phyloP scores from a whole-genome alignment of 1,139 yeast genomes.

The Geotrichum reessii region DNA sequence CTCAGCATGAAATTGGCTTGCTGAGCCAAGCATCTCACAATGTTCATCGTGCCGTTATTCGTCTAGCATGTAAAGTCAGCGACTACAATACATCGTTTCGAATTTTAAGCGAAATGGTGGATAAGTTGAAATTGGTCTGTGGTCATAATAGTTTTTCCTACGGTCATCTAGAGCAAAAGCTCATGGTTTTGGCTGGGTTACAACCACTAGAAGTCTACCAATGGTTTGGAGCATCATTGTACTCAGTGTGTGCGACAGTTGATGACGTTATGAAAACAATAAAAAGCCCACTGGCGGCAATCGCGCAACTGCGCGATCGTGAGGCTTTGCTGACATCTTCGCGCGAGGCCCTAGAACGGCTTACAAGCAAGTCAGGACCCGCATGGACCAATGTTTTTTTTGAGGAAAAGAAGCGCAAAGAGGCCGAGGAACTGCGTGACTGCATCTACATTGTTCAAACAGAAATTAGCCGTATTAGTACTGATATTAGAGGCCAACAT shows the following conservation, averaged over 20 bases:
- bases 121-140: slow-evolving; percentile 13
- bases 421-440: slow-evolving; percentile 31
- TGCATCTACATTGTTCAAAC: slow-evolving; percentile 30
- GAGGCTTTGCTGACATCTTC: not conserved
- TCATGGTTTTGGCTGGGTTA: not conserved
- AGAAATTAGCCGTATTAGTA: slow-evolving; percentile 31
- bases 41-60: slow-evolving; percentile 20
- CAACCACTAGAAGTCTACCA: slow-evolving; percentile 6
- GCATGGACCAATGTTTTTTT: slow-evolving; percentile 37
- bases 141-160: not conserved
- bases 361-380: slow-evolving; percentile 23
- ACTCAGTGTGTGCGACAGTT: slow-evolving; percentile 7
- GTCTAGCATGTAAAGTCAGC: slow-evolving; percentile 22
- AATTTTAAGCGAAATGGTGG: slow-evolving; percentile 23
- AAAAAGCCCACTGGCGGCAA: slow-evolving; percentile 4
- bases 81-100: slow-evolving; percentile 25
- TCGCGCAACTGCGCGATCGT: slow-evolving; percentile 3
- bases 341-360: slow-evolving; percentile 28
- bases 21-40: slow-evolving; percentile 20
- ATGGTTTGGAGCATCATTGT: slow-evolving; percentile 7
- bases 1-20: slow-evolving; percentile 23
- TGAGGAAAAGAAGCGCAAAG: slow-evolving; percentile 36
- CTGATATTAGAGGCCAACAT: slow-evolving; percentile 34
- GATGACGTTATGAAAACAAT: slow-evolving; percentile 9
- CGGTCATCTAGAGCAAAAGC: slow-evolving; percentile 3